Evolutionary conservation across 805 yeast genomes (phyloP), one percentile per base, ranked within the genome.

Genomic region (Allodekkera sacchari): DNA sequence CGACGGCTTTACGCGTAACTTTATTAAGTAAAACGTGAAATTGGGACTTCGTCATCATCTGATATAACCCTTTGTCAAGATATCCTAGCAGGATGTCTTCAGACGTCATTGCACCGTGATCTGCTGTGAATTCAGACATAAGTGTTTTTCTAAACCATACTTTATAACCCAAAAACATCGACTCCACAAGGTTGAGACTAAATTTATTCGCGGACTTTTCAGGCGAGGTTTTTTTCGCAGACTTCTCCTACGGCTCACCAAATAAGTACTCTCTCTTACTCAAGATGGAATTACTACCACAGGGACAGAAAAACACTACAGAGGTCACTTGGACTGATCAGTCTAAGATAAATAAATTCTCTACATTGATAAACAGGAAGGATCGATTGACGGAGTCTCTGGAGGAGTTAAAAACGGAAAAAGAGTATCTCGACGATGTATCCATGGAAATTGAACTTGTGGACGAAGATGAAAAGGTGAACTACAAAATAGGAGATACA

Each of bases 351-450:
- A 92, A 89, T 57, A 75, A 75, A 52, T 89, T 92, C 52, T 83
- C 95, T 11, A 81, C 87, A 28, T 64, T 87, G 39, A 83, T 87
- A 37, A 64, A 77, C 42, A 74, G 78, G 38, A 77, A 79, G 43
- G 85, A 83, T 42, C 65, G 66, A 13, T 52, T 77, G 10, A 62
- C 67, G 20, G 67, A 57, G 13, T 66, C 66, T 30, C 60, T 82
- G 22, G 58, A 62, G 14, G 57, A 59, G 33, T 61, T 66, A 38
- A 63, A 67, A 43, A 70, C 73, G 38, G 95, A 85, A 46, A 83
- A 85, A 44, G 96, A 87, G 48, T 84, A 83, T 47, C 60, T 89
- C 19, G 95, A 85, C 44, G 97, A 89, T 50, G 77, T 85, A 21
- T 64, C 83, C 6, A 49, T 84, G 48, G 98, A 89, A 50, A 65